Conservation (phyloP, 2,329 filamentous ascomycete genomes). For the Thermochaetoides dissita region DNA sequence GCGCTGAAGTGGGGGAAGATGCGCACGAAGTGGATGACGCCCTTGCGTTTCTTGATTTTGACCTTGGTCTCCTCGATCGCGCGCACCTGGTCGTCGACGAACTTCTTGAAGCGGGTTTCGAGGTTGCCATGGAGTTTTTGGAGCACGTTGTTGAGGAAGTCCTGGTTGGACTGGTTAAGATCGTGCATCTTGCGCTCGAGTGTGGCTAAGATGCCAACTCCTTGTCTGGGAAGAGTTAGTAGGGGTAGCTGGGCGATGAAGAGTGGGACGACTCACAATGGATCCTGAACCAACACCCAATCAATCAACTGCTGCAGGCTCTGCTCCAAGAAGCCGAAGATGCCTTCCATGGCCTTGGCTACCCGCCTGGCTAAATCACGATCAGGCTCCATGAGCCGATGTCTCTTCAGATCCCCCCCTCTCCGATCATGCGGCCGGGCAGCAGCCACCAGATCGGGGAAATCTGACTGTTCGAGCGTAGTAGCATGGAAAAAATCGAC, state of each 20-base stretch:
- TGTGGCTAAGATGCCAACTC: constrained; percentile 68
- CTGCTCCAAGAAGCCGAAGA: constrained; percentile 68
- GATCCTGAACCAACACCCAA: constrained; percentile 69
- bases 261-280: constrained; percentile 46
- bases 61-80: constrained; percentile 97
- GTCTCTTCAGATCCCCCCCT: constrained; percentile 57
- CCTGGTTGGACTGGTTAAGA: constrained; percentile 81
- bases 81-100: constrained; percentile 86
- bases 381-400: constrained; percentile 76
- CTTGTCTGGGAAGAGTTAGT: constrained; percentile 47
- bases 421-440: constrained; percentile 52
- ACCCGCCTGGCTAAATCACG: constrained; percentile 73
- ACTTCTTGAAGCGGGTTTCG: constrained; percentile 65
- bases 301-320: constrained; percentile 71
- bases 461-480: constrained; percentile 70
- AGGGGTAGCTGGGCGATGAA: neutral
- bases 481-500: constrained; percentile 94
- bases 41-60: constrained; percentile 96
- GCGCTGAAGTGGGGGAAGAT: constrained; percentile 80
- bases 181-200: constrained; percentile 68
- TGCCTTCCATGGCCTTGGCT: constrained; percentile 74
- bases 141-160: constrained; percentile 66
- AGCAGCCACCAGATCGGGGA: constrained; percentile 62
- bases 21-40: constrained; percentile 88
- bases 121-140: constrained; percentile 67